Evolutionary conservation across 2,329 filamentous ascomycete genomes (phyloP).

Genomic region (Huntiella bhutanensis): DNA sequence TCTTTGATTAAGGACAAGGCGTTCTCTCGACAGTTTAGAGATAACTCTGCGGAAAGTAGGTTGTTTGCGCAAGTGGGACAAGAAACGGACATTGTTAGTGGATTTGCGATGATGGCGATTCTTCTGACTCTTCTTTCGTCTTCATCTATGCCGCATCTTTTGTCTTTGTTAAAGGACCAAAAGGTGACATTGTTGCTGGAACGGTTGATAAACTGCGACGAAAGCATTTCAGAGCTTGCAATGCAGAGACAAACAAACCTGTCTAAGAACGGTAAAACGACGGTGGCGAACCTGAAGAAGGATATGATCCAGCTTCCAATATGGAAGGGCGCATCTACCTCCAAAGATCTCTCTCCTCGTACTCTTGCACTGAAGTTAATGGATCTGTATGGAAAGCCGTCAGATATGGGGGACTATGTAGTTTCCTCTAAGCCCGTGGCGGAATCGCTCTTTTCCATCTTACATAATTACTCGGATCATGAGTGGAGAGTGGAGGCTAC

Average conservation of each 20-base stretch:
- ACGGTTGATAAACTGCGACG: constrained; percentile 30
- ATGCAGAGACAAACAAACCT: constrained; percentile 50
- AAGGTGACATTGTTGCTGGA: constrained; percentile 35
- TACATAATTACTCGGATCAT: constrained; percentile 7
- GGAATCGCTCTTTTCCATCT: constrained; percentile 13
- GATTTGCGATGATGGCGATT: constrained; percentile 45
- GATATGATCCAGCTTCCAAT: constrained; percentile 32
- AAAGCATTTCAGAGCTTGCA: constrained; percentile 40
- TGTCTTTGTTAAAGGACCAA: constrained; percentile 36
- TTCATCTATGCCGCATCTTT: constrained; percentile 38
- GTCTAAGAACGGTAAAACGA: constrained; percentile 41
- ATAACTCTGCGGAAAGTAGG: constrained; percentile 51
- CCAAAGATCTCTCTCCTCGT: constrained; percentile 38
- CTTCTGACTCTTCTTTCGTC: constrained; percentile 42
- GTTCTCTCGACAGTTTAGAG: constrained; percentile 52
- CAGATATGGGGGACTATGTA: constrained; percentile 8
- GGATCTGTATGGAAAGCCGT: constrained; percentile 10
- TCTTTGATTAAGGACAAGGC: constrained; percentile 40
- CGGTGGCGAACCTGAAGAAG: constrained; percentile 34
- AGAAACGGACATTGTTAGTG: constrained; percentile 41
- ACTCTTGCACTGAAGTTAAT: constrained; percentile 31
- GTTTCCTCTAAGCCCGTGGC: constrained; percentile 10
- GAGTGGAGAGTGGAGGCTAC: constrained; percentile 10
- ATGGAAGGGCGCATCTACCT: constrained; percentile 36
- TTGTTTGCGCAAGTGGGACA: constrained; percentile 43